A percentile compares a stretch with the other conserved stretches of the same genome.
Evolutionary conservation across 2,329 filamentous ascomycete genomes (phyloP).

Genomic region (Ophiocordyceps camponoti-rufipedis): DNA sequence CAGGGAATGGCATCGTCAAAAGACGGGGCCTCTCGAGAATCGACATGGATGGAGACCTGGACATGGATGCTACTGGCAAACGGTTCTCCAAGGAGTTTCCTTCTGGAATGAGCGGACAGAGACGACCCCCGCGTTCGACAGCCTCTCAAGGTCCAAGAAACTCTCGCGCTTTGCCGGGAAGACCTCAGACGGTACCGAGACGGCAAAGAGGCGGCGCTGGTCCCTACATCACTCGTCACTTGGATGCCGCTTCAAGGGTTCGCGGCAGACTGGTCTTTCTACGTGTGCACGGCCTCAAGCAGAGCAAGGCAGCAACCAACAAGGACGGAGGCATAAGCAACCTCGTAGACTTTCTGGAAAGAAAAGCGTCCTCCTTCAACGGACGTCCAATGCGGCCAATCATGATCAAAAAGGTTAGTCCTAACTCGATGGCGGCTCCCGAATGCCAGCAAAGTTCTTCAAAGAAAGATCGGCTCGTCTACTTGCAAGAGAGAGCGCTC

Average conservation of each 20-base stretch:
- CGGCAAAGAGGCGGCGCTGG: conserved; percentile 19
- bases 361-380: conserved; percentile 42
- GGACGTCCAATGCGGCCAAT: conserved; percentile 27
- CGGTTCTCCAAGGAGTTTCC: conserved; percentile 14
- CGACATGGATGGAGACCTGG: conserved; percentile 41
- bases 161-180: conserved; percentile 14
- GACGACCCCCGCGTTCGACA: conserved; percentile 6
- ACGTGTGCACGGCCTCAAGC: conserved; percentile 42
- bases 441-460: conserved; percentile 1
- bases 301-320: conserved; percentile 50
- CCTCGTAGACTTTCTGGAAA: conserved; percentile 51
- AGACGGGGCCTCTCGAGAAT: conserved; percentile 20
- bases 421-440: conserved; percentile 10
- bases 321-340: conserved; percentile 47
- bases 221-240: conserved; percentile 16
- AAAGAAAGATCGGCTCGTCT: background rate
- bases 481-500: background rate
- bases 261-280: conserved; percentile 14
- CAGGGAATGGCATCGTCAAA: conserved; percentile 33
- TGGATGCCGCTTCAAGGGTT: conserved; percentile 7
- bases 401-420: conserved; percentile 64
- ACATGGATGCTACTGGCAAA: conserved; percentile 28
- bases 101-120: conserved; percentile 10
- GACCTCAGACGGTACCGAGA: conserved; percentile 24
- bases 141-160: conserved; percentile 5